Evolutionary conservation across 1,284 basidiomycete genomes (phyloP), one percentile per base, ranked within the genome.

Genomic region (Irpex sp.): DNA sequence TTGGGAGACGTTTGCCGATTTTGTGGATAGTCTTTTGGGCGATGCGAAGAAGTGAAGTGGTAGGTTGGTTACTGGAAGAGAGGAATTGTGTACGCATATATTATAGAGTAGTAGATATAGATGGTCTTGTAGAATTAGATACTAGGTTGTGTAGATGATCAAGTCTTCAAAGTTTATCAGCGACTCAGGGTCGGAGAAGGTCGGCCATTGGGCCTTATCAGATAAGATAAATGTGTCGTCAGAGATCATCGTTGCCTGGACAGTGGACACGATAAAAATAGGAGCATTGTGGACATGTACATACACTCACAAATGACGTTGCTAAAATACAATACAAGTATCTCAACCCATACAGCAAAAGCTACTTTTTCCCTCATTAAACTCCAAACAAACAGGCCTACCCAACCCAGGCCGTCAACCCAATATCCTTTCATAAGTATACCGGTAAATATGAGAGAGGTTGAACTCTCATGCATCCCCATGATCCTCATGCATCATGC

Each of bases 1-100:
- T 6, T 80, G 73, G 59, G 80, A 82, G 48, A 81, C 78, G 1
- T 88, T 90, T 68, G 77, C 84, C 1, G 74, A 76, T n/a, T 85
- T 87, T 62, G 78, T 86, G 0, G 80, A 85, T 21, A 76, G 70
- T 21, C 66, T 87, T 34, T 62, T 78, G 4, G 57, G 34, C n/a
- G n/a, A 47, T n/a, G 31, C 6, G 5, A 6, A 5, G 31, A 34
- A 34, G 31, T 34, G 31, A 34, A 5, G 31, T 34, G 31, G 31
- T 34, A 5, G 31, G 31, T 34, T 4, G 31, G 6, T 34, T 6
- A 5, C 6, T 47, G 17, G 1, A 47, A 1, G 11, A 11, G 2
- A 47, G 11, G 44, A 11, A 1, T 47, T 1, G 7, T 47, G 13
- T 17, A 17, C 44, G 17, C 0, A 13, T 47, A 13, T 15, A 13